Base-by-base conservation (phyloP, 371 early-diverging fungal species). In the Zychaea mexicana region DNA sequence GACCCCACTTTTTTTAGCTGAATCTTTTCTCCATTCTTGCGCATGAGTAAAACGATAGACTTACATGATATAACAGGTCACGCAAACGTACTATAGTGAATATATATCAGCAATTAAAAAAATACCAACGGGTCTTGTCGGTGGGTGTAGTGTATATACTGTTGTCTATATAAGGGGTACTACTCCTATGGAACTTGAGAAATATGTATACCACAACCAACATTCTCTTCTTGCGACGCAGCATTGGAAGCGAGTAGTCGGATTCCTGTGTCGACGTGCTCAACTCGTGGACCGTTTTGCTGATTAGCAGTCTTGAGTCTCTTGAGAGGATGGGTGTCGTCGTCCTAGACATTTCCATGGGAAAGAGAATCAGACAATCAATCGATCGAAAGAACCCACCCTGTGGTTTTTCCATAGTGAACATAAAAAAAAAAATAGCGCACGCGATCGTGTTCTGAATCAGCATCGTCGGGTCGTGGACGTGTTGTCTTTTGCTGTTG, bases 31-130 rank as follows among this genome's bases (percentile, higher is more conserved):
- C n/a, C n/a, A n/a, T n/a, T n/a, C n/a, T n/a, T n/a, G n/a, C n/a
- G n/a, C n/a, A n/a, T n/a, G n/a, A n/a, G n/a, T n/a, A n/a, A n/a
- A n/a, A n/a, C n/a, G n/a, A n/a, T n/a, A 17, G 15, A 52, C 63
- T 32, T 63, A 67, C 71, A 47, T 67, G 58, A 10, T 61, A 47
- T 27, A 71, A 60, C 3, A 71, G n/a, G 39, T 71, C 71, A 15
- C 31, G 27, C 21, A 71, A 45, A 6, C 61, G 58, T 4, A 71
- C 71, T 70, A 31, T 13, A 0, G 10, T 46, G 28, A 26, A 17
- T 24, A 47, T 31, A 9, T 31, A 6, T 4, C 12, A 10, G 6
- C 10, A n/a, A 21, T 27, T 21, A 27, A 54, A 27, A 12, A 13
- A 15, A 33, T 22, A 32, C n/a, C 27, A 3, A 21, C n/a, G n/a